A percentile compares a stretch with the other conserved stretches of the same genome.
These are phyloP conservation scores for Cordyceps cicadae DNA, from an alignment of 2,329 filamentous ascomycete species.

Conservation along the genomic window DNA sequence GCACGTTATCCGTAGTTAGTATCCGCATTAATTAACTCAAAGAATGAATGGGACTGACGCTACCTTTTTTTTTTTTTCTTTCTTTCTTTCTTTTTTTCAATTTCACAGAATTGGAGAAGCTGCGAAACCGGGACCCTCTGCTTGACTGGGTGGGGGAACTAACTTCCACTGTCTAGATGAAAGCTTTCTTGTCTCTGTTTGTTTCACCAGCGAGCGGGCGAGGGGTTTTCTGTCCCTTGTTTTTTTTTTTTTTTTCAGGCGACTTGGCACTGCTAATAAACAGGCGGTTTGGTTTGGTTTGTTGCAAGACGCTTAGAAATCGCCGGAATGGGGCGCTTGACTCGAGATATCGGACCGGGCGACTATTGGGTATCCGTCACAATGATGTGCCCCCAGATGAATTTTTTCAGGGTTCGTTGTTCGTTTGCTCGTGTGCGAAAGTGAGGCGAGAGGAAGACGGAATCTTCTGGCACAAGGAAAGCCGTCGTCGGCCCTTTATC, in stretches of 20 bases:
- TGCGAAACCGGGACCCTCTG: slow-evolving; percentile 4
- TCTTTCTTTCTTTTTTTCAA: not conserved
- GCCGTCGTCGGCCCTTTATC: not conserved
- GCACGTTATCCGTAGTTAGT: too few relatives aligned
- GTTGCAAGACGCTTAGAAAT: too few relatives aligned
- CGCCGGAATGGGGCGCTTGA: not conserved
- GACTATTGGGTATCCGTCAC: not conserved
- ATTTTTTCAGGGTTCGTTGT: not conserved
- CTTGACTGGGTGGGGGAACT: not conserved
- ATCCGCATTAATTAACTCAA: too few relatives aligned
- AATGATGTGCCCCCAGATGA: not conserved
- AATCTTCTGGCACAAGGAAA: not conserved
- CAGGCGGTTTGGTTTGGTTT: too few relatives aligned
- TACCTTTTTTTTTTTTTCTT: not conserved
- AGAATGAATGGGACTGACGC: not conserved
- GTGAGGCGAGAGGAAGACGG: not conserved
- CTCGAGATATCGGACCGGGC: slow-evolving; percentile 1
- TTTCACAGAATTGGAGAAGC: not conserved
- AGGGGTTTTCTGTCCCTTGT: too few relatives aligned
- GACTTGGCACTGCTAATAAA: not conserved
- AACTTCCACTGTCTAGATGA: not conserved
- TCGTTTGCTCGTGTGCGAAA: not conserved
- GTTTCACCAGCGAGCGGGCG: too few relatives aligned
- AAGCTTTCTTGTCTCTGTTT: too few relatives aligned
- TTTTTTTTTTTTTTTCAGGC: not conserved